These are phyloP conservation scores for Crithidia fasciculata DNA, from an alignment of 208 protist species.

Conservation along the genomic window DNA sequence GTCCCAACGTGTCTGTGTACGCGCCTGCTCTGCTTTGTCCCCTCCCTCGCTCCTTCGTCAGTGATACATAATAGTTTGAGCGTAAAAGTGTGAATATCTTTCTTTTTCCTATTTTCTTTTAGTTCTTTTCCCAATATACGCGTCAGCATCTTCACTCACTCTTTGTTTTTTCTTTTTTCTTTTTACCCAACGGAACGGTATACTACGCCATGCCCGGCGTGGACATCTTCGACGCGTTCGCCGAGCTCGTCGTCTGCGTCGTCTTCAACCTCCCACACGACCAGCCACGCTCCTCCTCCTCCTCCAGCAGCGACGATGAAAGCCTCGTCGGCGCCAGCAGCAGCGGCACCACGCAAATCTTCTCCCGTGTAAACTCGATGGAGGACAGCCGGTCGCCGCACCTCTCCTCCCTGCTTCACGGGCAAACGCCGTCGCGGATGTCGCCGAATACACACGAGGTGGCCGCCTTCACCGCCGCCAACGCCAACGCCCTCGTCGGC, in stretches of 20 bases:
- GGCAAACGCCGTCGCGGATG: background rate
- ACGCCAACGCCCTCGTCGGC: background rate
- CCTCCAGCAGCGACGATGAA: slow-evolving; percentile 11
- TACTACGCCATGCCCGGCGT: slow-evolving; percentile 51
- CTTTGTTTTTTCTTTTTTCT: background rate
- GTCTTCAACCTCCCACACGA: slow-evolving; percentile 60
- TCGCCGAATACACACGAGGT: background rate
- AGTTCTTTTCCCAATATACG: background rate
- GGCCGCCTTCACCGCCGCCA: background rate
- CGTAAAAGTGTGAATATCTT: background rate
- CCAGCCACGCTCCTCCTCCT: background rate
- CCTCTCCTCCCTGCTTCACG: background rate
- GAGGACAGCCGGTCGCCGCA: slow-evolving; percentile 1
- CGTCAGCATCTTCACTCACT: background rate
- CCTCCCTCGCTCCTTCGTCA: too few species aligned
- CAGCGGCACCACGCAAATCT: slow-evolving; percentile 30
- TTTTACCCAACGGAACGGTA: background rate
- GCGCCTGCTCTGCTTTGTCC: too few species aligned
- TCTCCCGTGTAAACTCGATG: slow-evolving; percentile 5
- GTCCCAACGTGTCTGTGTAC: too few species aligned
- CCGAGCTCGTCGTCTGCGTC: slow-evolving; percentile 69
- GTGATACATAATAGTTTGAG: too few species aligned
- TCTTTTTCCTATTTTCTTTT: slow-evolving; percentile 21
- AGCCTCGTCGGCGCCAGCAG: slow-evolving; percentile 14
- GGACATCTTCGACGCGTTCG: slow-evolving; percentile 67